phyloP scores from a whole-genome alignment of 768 basidiomycete species.

The Auricularia heimuer region DNA sequence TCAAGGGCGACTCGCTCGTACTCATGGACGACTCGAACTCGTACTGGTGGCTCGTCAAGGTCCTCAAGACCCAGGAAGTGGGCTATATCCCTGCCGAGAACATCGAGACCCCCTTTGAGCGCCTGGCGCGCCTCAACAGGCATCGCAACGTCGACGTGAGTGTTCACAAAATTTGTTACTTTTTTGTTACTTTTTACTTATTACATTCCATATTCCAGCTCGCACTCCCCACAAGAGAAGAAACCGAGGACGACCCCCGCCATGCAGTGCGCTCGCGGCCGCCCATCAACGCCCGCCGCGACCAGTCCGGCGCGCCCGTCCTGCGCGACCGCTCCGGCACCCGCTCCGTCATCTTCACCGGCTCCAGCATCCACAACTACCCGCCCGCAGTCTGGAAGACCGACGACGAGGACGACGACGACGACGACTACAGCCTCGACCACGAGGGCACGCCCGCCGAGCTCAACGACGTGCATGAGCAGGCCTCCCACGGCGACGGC shows the following conservation, averaged over 20 bases:
- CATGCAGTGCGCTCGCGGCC: background rate
- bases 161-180: constrained; percentile 6
- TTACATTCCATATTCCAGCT: background rate
- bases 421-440: constrained; percentile 39
- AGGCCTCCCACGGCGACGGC: constrained; percentile 4
- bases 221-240: background rate
- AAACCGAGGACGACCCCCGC: background rate
- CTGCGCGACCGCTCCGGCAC: background rate
- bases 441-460: background rate
- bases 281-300: background rate
- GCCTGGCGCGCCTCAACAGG: constrained; percentile 91
- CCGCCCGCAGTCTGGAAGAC: constrained; percentile 79
- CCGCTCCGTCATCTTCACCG: constrained; percentile 58
- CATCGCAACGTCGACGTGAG: constrained; percentile 93
- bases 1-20: constrained; percentile 93
- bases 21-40: constrained; percentile 98
- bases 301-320: background rate
- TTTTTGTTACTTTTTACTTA: too few species aligned
- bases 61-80: constrained; percentile 96
- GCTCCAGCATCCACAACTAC: constrained; percentile 61
- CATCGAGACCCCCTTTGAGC: constrained; percentile 96
- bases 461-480: constrained; percentile 2
- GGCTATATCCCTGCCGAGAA: constrained; percentile 99
- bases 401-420: constrained; percentile 57
- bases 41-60: constrained; percentile 99